Evolutionary conservation across 2,329 filamentous ascomycete species (phyloP).

Genomic region (Lizonia empirigonia): DNA sequence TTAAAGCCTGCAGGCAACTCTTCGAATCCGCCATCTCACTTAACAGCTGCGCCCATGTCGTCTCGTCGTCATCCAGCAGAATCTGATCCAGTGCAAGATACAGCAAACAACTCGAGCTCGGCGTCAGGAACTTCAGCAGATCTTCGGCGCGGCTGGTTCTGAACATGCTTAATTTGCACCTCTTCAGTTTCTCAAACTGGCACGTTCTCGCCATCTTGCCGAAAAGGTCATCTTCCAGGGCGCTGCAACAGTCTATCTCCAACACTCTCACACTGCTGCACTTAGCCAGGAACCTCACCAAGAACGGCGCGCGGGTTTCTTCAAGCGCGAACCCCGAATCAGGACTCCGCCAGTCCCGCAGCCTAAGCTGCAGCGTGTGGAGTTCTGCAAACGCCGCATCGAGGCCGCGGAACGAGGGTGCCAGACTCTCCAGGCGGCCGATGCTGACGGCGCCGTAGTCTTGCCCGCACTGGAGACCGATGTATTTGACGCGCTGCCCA

Average conservation of each 20-base stretch:
- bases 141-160: not conserved
- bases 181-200: not conserved
- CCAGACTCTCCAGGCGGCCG: conserved; percentile 2
- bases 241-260: conserved; percentile 33
- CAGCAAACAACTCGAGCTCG: not conserved
- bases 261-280: conserved; percentile 23
- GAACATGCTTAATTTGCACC: not conserved
- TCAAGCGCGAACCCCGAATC: conserved; percentile 34
- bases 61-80: not conserved
- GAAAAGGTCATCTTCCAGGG: conserved; percentile 31
- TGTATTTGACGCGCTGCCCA: not conserved
- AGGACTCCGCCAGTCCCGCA: conserved; percentile 36
- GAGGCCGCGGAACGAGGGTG: not conserved
- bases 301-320: conserved; percentile 26
- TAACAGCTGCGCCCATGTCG: not conserved
- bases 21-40: not conserved
- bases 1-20: not conserved
- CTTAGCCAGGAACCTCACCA: conserved; percentile 37
- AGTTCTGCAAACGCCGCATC: conserved; percentile 1
- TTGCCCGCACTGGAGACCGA: not conserved
- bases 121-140: not conserved
- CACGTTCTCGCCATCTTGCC: conserved; percentile 24
- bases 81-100: not conserved
- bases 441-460: not conserved
- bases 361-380: conserved; percentile 25